Base-by-base conservation (phyloP, 139 green algal genomes). In the Pleodorina starrii region DNA sequence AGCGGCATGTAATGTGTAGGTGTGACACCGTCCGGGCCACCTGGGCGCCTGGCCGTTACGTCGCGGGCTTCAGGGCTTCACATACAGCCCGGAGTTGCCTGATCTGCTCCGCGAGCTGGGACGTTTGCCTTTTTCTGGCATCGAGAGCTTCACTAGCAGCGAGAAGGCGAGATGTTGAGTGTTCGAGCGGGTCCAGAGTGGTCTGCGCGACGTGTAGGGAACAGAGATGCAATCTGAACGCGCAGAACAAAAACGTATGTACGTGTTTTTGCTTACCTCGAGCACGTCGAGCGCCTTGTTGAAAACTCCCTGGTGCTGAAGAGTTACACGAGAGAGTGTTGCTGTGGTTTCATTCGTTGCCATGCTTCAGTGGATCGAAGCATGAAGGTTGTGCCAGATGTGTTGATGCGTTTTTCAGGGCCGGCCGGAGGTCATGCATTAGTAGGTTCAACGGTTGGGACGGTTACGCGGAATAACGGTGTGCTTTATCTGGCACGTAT, bases 1-100 rank as follows among this genome's bases (percentile, higher is more conserved):
- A 27, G 16, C 21, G 90, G 90, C 38, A 94, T 93, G 90, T 69
- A 82, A 40, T 90, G 43, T 88, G 66, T 7, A 80, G 10, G 6
- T 5, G 38, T 36, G 51, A 27, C 16, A 5, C 17, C 59, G 1
- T 25, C 76, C 40, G 17, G 10, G 12, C n/a, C 48, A 11, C 0
- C 36, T 46, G 36, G 29, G 44, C 3, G 9, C 25, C 43, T 29
- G 11, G 42, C 40, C 12, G 25, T 66, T 66, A 25, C 16, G 25
- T 19, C 17, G 19, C 40, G 40, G 42, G 35, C 7, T 23, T 5
- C 25, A 84, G 76, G 38, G 42, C 42, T n/a, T 84, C 76, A n/a
- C 76, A 71, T 6, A n/a, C 48, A 36, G 19, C n/a, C 12, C 76
- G 48, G 1, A 84, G 48, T 19, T 69, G 48, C 48, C 25, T 46